Evolutionary conservation across 495 filamentous ascomycete species (phyloP).

Genomic region (Penicillium mononematosum): DNA sequence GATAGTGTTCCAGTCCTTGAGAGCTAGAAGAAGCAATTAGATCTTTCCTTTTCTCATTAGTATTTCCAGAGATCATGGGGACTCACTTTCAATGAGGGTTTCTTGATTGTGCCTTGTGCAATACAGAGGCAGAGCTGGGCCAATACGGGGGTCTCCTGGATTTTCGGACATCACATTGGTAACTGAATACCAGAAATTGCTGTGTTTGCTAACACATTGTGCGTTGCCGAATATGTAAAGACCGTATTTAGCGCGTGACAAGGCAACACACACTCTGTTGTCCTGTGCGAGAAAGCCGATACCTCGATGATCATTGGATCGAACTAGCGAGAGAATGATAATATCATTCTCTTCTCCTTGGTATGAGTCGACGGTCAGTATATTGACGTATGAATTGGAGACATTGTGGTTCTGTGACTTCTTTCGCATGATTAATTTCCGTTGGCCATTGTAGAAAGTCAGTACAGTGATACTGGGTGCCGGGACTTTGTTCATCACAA

Average conservation of each 20-base stretch:
- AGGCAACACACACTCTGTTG: constrained; percentile 82
- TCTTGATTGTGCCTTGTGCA: constrained; percentile 41
- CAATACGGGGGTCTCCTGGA: constrained; percentile 28
- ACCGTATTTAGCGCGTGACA: constrained; percentile 81
- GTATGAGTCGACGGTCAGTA: constrained; percentile 87
- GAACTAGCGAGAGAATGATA: constrained; percentile 78
- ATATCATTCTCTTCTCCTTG: constrained; percentile 95
- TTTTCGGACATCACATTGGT: constrained; percentile 31
- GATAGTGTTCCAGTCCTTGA: constrained; percentile 51
- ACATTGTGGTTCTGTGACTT: constrained; percentile 36
- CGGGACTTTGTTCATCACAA: constrained; percentile 63
- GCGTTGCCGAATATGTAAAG: constrained; percentile 89
- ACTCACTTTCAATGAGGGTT: constrained; percentile 33
- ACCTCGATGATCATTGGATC: constrained; percentile 56
- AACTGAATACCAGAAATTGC: constrained; percentile 41
- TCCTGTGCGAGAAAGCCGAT: constrained; percentile 73
- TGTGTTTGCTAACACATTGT: constrained; percentile 41
- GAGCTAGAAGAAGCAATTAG: constrained; percentile 11
- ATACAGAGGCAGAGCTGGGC: constrained; percentile 36
- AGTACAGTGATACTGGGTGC: constrained; percentile 72
- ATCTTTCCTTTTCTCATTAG: constrained; percentile 4
- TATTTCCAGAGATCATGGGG: neutral
- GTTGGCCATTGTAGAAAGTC: constrained; percentile 90
- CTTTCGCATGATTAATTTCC: constrained; percentile 54
- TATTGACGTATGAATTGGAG: constrained; percentile 52